Evolutionary conservation across 2,329 filamentous ascomycete genomes (phyloP), one percentile per base, ranked within the genome.

Genomic region (Aspergillus hiratsukae): DNA sequence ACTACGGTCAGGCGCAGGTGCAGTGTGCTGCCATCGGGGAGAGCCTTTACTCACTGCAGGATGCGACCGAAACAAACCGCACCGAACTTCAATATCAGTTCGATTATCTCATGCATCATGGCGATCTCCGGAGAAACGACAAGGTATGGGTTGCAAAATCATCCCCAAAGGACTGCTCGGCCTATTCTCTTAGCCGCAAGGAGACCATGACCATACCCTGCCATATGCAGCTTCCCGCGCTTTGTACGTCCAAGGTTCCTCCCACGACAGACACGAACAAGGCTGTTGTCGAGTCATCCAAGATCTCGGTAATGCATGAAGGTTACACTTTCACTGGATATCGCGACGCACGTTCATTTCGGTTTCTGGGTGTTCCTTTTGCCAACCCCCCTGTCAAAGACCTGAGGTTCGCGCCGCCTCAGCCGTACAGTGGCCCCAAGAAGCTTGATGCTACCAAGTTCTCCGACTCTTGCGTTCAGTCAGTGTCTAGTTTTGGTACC

Each of bases 281-380:
- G 7, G 50, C 41, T 5, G 59, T 54, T 10, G 57, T 60, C 3
- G 53, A 56, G 19, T 58, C 56, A n/a, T 61, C 65, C 2, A 65
- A 64, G 31, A n/a, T 68, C 28, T 53, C 54, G 1, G 53, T 67
- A 23, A 29, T 25, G n/a, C 59, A 52, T 5, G 40, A 62, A 1
- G 57, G 52, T 14, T 64, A 64, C 55, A 61, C 50, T 2, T 14
- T 67, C n/a, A 66, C 66, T 3, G 65, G 66, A 25, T 68, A 65
- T 52, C 66, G 66, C 3, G 65, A 68, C 55, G 64, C 61, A 9
- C 65, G 65, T n/a, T 67, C 66, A 19, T 68, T 67, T 54, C 64
- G 64, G 2, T 81, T 81, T 61, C 65, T 76, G 0, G 78, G 78
- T 0, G 71, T 81, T 2, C 79, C 79, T 0, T 81, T 80, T 51